Conservation (phyloP, 2,329 filamentous ascomycete genomes). For the Ceratocystis smalleyi region DNA sequence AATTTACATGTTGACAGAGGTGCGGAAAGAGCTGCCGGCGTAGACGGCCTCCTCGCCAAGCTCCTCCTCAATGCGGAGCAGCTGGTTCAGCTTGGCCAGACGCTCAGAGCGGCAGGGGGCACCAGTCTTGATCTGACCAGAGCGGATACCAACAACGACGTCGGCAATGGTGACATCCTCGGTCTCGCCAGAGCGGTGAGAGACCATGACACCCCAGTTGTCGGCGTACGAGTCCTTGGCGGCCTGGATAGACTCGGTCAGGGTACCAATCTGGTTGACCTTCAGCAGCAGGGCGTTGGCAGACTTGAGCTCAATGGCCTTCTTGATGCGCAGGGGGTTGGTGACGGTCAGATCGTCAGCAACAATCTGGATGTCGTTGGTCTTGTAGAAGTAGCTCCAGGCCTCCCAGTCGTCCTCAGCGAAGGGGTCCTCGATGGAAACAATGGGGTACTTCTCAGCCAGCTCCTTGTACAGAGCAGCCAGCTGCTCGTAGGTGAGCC, state of each 20-base stretch:
- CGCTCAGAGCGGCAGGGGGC: conserved; percentile 92
- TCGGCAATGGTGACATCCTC: conserved; percentile 99
- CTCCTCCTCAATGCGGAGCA: conserved; percentile 98
- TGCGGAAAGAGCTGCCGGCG: conserved; percentile 85
- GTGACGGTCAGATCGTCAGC: conserved; percentile 98
- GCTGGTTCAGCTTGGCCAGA: conserved; percentile 99
- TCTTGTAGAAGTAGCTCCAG: conserved; percentile 99
- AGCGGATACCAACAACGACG: conserved; percentile 88
- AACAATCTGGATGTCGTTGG: conserved; percentile 94
- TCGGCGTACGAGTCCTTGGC: conserved; percentile 96
- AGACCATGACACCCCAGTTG: conserved; percentile 98
- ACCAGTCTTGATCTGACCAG: conserved; percentile 98
- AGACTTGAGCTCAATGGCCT: conserved; percentile 96
- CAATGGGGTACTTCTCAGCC: conserved; percentile 90
- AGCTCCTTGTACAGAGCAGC: conserved; percentile 81
- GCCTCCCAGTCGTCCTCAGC: conserved; percentile 99
- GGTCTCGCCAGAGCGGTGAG: conserved; percentile 96
- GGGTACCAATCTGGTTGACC: conserved; percentile 99
- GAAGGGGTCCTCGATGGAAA: conserved; percentile 98
- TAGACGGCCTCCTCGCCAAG: conserved; percentile 83
- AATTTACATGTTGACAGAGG: conserved; percentile 66
- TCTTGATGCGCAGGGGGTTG: conserved; percentile 98
- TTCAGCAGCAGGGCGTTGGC: conserved; percentile 97
- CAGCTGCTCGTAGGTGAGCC: conserved; percentile 96
- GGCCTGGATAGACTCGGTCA: conserved; percentile 97